Evolutionary conservation across 2,329 filamentous ascomycete genomes (phyloP).

Genomic region (Diaporthe citri): DNA sequence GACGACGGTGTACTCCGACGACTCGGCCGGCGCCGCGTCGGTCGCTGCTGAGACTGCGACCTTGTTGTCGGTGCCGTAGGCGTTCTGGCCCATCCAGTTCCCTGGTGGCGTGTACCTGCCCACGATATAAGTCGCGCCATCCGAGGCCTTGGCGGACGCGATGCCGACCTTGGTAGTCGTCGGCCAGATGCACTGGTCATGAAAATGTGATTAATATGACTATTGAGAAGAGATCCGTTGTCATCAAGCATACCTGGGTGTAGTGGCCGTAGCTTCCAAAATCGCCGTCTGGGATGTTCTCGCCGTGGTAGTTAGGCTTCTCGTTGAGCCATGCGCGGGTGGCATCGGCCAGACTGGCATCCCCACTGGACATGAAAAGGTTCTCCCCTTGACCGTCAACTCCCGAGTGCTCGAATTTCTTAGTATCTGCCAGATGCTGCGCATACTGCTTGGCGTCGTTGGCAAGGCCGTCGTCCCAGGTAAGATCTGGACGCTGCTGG

Average conservation of each 20-base stretch:
- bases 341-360: constrained; percentile 5
- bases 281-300: constrained; percentile 39
- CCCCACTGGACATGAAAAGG: constrained; percentile 29
- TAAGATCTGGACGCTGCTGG: constrained; percentile 6
- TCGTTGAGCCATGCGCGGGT: constrained; percentile 37
- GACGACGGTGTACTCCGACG: not conserved
- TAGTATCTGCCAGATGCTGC: not conserved
- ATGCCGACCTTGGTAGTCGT: constrained; percentile 39
- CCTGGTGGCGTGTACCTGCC: constrained; percentile 37
- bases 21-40: too few relatives aligned
- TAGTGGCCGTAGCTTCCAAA: constrained; percentile 40
- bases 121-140: constrained; percentile 38
- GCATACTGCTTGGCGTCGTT: constrained; percentile 4
- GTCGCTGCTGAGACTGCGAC: too few relatives aligned
- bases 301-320: constrained; percentile 37
- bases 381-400: constrained; percentile 32
- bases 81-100: constrained; percentile 29
- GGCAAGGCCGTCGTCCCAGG: not conserved
- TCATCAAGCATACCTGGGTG: constrained; percentile 9
- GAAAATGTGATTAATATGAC: not conserved
- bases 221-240: not conserved
- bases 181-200: constrained; percentile 38
- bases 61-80: not conserved
- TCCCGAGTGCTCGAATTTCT: constrained; percentile 28
- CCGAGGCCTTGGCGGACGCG: constrained; percentile 32